Percentiles rank a stretch among this genome's conserved stretches.
phyloP scores from a whole-genome alignment of 1,284 basidiomycete species.

The Cryptococcus sp. region DNA sequence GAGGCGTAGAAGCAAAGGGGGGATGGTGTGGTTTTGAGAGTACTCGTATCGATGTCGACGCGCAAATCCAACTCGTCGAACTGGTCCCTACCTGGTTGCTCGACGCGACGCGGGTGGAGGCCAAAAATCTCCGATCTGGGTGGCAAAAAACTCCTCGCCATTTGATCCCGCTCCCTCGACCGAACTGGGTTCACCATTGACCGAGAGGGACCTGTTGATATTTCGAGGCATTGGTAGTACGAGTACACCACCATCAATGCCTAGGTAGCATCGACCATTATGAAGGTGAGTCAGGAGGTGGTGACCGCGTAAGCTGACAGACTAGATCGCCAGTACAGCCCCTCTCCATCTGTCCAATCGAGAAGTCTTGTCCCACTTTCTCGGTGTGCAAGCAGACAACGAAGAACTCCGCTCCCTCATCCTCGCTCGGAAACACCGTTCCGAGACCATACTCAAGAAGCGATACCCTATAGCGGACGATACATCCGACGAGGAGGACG shows the following conservation, averaged over 20 bases:
- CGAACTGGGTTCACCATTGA: not conserved
- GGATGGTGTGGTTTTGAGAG: too few species aligned
- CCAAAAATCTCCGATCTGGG: too few species aligned
- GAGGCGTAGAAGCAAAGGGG: too few species aligned
- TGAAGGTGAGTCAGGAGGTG: constrained; percentile 30
- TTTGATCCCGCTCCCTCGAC: not conserved
- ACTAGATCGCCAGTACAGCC: constrained; percentile 67
- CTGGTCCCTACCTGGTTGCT: too few species aligned
- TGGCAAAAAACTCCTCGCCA: too few species aligned
- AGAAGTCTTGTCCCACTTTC: constrained; percentile 75
- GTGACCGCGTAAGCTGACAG: too few species aligned
- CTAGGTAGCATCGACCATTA: constrained; percentile 4
- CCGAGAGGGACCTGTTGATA: too few species aligned
- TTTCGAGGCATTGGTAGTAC: too few species aligned
- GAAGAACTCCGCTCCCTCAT: constrained; percentile 63
- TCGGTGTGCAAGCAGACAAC: constrained; percentile 59
- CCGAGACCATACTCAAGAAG: constrained; percentile 10
- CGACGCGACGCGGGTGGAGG: constrained; percentile 3
- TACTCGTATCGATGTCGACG: too few species aligned
- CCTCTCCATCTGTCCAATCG: constrained; percentile 76
- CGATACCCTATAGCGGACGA: constrained; percentile 16
- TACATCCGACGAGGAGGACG: not conserved
- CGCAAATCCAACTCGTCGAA: too few species aligned
- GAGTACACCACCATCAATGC: too few species aligned
- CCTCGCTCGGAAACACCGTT: constrained; percentile 38